Evolutionary conservation across 192 early-diverging fungal species (phyloP).

Genomic region (Podila clonocystis): DNA sequence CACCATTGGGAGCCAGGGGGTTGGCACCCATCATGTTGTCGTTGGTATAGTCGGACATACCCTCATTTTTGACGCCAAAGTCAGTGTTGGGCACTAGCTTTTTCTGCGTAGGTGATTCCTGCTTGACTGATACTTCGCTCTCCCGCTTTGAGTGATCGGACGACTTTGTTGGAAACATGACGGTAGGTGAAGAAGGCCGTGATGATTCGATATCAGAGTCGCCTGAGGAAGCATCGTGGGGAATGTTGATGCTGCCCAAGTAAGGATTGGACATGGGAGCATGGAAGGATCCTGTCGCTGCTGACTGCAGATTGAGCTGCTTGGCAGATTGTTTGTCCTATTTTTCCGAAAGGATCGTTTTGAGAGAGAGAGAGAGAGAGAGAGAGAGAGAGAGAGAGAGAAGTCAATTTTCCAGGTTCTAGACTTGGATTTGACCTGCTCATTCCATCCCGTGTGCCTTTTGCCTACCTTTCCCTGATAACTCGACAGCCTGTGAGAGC

Average conservation of each 20-base stretch:
- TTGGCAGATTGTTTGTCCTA: constrained; percentile 22
- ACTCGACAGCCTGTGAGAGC: constrained; percentile 25
- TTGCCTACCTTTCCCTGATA: constrained; percentile 39
- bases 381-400: background rate
- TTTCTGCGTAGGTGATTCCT: constrained; percentile 38
- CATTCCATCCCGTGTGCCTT: background rate
- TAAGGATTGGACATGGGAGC: constrained; percentile 44
- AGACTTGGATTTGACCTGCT: background rate
- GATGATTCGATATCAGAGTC: constrained; percentile 47
- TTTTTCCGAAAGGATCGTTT: background rate
- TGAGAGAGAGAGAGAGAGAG: background rate
- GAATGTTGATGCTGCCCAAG: constrained; percentile 51
- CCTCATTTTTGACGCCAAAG: constrained; percentile 22
- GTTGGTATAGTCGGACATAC: constrained; percentile 32
- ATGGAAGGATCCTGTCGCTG: constrained; percentile 32
- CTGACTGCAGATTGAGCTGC: constrained; percentile 42
- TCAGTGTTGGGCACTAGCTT: constrained; percentile 18
- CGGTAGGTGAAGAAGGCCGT: constrained; percentile 36
- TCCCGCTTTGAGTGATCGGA: constrained; percentile 15
- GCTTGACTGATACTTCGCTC: constrained; percentile 19
- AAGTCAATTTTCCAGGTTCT: too few species aligned
- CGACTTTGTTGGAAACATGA: constrained; percentile 21
- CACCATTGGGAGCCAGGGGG: constrained; percentile 3
- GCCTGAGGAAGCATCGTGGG: constrained; percentile 47
- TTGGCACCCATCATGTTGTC: constrained; percentile 21